A percentile compares a stretch with the other conserved stretches of the same genome.
phyloP scores from a whole-genome alignment of 2,329 filamentous ascomycete species.

The Xylaria sp. region DNA sequence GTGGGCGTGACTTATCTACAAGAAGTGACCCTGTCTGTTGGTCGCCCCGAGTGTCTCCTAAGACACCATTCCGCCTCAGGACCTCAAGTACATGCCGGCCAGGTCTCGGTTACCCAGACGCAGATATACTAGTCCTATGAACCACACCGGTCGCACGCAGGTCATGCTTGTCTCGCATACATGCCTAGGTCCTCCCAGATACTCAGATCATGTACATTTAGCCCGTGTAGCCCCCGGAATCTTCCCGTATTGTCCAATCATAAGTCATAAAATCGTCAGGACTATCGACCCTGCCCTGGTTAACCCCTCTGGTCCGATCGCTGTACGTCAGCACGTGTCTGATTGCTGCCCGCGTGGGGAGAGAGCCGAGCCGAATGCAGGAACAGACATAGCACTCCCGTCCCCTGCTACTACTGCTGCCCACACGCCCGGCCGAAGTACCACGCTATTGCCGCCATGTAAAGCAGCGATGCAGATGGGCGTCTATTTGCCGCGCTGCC shows the following conservation, averaged over 20 bases:
- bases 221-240: constrained; percentile 49
- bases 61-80: constrained; percentile 37
- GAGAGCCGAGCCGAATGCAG: constrained; percentile 46
- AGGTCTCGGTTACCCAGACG: constrained; percentile 41
- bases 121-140: constrained; percentile 42
- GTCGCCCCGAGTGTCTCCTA: constrained; percentile 50
- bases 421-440: constrained; percentile 45
- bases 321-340: constrained; percentile 44
- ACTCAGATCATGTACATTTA: constrained; percentile 59
- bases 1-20: constrained; percentile 43
- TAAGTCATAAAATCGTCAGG: constrained; percentile 60
- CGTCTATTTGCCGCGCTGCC: constrained; percentile 51
- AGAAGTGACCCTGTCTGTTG: constrained; percentile 43
- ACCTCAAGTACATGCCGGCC: constrained; percentile 32
- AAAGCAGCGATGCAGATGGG: constrained; percentile 56
- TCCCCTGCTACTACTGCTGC: constrained; percentile 38
- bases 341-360: constrained; percentile 41
- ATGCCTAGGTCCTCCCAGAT: constrained; percentile 43
- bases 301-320: constrained; percentile 41
- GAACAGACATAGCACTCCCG: constrained; percentile 47
- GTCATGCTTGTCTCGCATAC: constrained; percentile 44
- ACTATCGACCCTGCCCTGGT: constrained; percentile 51
- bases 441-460: constrained; percentile 39
- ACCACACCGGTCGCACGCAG: constrained; percentile 46
- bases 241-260: constrained; percentile 61